Percentiles rank a stretch among this genome's conserved stretches.
Evolutionary conservation across 345 rosid genomes (phyloP).

Genomic region (Populus nigra): DNA sequence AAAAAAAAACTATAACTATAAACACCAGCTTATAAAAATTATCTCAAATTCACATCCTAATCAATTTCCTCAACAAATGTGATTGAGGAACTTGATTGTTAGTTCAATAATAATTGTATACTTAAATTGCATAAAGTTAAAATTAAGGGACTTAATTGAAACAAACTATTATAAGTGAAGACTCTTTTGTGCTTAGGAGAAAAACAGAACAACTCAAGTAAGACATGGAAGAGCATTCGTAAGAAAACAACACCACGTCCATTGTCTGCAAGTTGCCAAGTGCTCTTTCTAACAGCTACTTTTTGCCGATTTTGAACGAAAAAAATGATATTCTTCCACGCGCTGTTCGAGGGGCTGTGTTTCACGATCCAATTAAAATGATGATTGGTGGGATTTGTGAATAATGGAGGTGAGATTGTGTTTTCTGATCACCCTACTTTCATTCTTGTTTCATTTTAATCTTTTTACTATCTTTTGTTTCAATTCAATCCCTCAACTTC

Average conservation of each 20-base stretch:
- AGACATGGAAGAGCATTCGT: neutral
- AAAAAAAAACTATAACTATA: too few species aligned
- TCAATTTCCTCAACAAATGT: too few species aligned
- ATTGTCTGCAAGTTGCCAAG: slow-evolving; percentile 26
- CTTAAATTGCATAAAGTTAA: neutral
- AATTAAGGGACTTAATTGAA: neutral
- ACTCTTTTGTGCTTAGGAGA: neutral
- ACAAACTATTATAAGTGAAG: neutral
- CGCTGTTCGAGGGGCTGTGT: neutral
- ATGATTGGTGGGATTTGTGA: neutral
- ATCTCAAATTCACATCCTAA: neutral
- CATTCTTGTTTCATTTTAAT: too few species aligned
- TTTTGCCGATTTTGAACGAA: neutral
- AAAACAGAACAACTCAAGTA: neutral
- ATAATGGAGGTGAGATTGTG: neutral
- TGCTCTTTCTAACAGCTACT: slow-evolving; percentile 33
- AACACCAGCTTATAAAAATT: neutral
- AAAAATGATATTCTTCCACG: neutral
- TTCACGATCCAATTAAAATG: neutral
- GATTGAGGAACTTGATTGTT: neutral
- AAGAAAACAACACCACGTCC: neutral
- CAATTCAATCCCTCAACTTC: too few species aligned
- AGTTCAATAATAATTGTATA: neutral
- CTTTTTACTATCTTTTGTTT: too few species aligned
- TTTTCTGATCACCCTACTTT: too few species aligned